Conservation (phyloP, 495 filamentous ascomycete species). For the Penicillium parvum region DNA sequence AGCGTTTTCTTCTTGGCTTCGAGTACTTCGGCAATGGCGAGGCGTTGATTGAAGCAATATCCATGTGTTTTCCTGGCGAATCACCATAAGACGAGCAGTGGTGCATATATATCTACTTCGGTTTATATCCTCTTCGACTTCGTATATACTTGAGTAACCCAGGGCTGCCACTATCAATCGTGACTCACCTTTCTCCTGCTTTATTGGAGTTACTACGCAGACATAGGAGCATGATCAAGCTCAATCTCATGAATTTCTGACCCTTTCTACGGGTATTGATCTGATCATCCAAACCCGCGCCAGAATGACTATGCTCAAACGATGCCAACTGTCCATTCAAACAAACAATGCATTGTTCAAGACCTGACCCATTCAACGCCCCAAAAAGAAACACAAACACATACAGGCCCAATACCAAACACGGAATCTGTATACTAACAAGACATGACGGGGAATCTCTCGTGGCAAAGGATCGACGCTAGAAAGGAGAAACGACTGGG, state of each 20-base stretch:
- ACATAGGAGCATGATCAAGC: too few species aligned
- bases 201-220: too few species aligned
- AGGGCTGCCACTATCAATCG: too few species aligned
- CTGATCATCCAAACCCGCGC: constrained; percentile 8
- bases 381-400: constrained; percentile 3
- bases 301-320: constrained; percentile 16
- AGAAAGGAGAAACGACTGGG: constrained; percentile 16
- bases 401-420: constrained; percentile 6
- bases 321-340: constrained; percentile 7
- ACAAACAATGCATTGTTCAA: not conserved
- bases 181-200: too few species aligned
- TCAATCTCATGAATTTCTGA: too few species aligned
- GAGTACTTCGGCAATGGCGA: constrained; percentile 29
- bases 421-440: constrained; percentile 15
- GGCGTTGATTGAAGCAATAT: constrained; percentile 34
- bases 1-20: constrained; percentile 22
- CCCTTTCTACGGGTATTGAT: too few species aligned
- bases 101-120: constrained; percentile 3
- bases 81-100: constrained; percentile 7
- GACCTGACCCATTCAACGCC: constrained; percentile 6
- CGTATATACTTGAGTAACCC: not conserved
- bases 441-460: constrained; percentile 31
- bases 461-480: constrained; percentile 24
- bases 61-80: constrained; percentile 14
- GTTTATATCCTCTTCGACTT: not conserved